Evolutionary conservation across 1,284 basidiomycete genomes (phyloP).

Genomic region (Leccinum pachyderme): DNA sequence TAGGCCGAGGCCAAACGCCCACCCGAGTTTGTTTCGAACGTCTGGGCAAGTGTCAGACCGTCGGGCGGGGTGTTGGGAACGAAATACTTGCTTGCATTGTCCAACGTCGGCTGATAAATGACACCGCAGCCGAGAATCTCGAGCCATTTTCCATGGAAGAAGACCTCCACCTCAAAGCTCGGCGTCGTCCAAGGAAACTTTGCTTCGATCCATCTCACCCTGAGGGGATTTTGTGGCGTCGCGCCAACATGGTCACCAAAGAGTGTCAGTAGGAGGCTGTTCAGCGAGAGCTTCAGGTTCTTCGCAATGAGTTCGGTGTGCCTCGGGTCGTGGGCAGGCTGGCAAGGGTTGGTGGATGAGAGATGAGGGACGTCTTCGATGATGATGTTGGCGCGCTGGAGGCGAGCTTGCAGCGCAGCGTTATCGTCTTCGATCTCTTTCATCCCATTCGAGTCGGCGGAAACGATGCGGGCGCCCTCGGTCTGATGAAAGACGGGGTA

Average conservation of each 20-base stretch:
- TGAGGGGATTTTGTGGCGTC: slow-evolving; percentile 62
- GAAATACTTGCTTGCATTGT: slow-evolving; percentile 71
- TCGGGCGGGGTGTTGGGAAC: not conserved
- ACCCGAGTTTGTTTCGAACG: slow-evolving; percentile 83
- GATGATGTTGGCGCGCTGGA: slow-evolving; percentile 70
- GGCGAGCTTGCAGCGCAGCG: slow-evolving; percentile 54
- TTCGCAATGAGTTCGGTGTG: slow-evolving; percentile 72
- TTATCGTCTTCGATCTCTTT: slow-evolving; percentile 66
- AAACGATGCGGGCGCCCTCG: slow-evolving; percentile 89
- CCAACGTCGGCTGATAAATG: slow-evolving; percentile 84
- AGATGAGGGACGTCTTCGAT: slow-evolving; percentile 86
- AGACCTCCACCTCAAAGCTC: slow-evolving; percentile 97
- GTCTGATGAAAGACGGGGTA: slow-evolving; percentile 99
- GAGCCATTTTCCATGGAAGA: slow-evolving; percentile 95
- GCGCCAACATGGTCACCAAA: slow-evolving; percentile 64
- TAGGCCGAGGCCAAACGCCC: slow-evolving; percentile 97
- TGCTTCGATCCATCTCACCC: slow-evolving; percentile 96
- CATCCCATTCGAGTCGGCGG: slow-evolving; percentile 50
- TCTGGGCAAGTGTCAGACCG: slow-evolving; percentile 44
- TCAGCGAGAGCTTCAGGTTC: slow-evolving; percentile 92
- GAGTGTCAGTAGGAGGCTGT: slow-evolving; percentile 81
- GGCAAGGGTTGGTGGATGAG: slow-evolving; percentile 77
- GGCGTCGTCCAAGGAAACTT: slow-evolving; percentile 98
- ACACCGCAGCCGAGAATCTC: slow-evolving; percentile 97
- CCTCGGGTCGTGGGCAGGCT: slow-evolving; percentile 70